Evolutionary conservation across 177 flowering plant genomes (phyloP).

Genomic region (Tripterygium wilfordii): DNA sequence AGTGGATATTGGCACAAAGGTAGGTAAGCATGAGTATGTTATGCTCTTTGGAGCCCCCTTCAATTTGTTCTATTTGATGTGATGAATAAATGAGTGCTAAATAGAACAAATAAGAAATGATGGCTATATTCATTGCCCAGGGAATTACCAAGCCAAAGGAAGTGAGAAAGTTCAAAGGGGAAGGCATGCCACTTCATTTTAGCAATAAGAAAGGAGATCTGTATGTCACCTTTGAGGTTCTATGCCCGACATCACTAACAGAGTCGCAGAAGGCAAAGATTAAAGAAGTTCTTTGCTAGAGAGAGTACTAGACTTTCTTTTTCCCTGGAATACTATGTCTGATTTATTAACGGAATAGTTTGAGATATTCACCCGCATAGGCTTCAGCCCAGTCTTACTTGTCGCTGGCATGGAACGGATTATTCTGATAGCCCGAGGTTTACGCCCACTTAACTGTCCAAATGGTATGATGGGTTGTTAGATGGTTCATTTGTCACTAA

Average conservation of each 20-base stretch:
- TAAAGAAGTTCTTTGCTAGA: conserved; percentile 63
- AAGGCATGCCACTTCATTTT: conserved; percentile 94
- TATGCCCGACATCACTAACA: conserved; percentile 77
- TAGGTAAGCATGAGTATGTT: conserved; percentile 16
- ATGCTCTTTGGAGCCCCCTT: too few species aligned
- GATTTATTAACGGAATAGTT: too few species aligned
- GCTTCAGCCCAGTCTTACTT: too few species aligned
- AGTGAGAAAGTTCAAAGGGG: conserved; percentile 87
- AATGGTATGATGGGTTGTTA: too few species aligned
- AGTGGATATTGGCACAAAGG: conserved; percentile 83
- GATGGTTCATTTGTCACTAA: too few species aligned
- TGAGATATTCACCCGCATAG: too few species aligned
- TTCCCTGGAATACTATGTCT: too few species aligned
- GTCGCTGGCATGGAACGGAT: too few species aligned
- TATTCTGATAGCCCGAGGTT: too few species aligned
- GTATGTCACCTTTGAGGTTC: conserved; percentile 80
- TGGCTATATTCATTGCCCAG: conserved; percentile 28
- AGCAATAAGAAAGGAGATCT: conserved; percentile 90
- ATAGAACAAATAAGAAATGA: not conserved
- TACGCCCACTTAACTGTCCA: too few species aligned
- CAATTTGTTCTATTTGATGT: too few species aligned
- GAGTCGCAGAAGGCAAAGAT: conserved; percentile 87
- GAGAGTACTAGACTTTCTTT: not conserved
- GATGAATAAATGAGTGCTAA: too few species aligned
- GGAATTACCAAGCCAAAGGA: conserved; percentile 93